phyloP scores from a whole-genome alignment of 768 basidiomycete genomes.

The Stropharia rugosoannulata region DNA sequence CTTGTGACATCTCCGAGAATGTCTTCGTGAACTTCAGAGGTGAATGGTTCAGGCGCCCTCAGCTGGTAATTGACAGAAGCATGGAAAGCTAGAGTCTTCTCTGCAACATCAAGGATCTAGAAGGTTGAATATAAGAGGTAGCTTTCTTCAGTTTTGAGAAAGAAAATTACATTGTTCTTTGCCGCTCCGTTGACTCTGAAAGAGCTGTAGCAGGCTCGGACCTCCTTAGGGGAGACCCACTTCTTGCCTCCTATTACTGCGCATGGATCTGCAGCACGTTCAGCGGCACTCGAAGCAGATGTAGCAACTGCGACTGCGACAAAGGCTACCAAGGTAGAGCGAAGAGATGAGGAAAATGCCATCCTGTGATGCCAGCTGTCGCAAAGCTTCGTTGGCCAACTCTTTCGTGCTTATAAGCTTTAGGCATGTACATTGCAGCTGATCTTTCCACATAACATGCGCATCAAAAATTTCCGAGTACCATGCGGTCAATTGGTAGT shows the following conservation, averaged over 20 bases:
- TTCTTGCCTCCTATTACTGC: slow-evolving; percentile 51
- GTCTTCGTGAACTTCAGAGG: slow-evolving; percentile 55
- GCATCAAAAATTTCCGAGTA: neutral
- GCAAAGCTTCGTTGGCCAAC: neutral
- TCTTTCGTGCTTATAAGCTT: neutral
- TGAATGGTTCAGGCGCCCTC: slow-evolving; percentile 50
- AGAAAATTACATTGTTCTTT: slow-evolving; percentile 46
- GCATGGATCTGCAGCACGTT: slow-evolving; percentile 42
- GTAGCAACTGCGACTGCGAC: slow-evolving; percentile 4
- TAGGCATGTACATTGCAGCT: neutral
- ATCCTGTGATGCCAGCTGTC: neutral
- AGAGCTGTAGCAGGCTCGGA: slow-evolving; percentile 52
- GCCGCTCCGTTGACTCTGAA: slow-evolving; percentile 46
- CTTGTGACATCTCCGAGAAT: slow-evolving; percentile 49
- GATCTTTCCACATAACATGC: neutral
- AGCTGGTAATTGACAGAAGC: slow-evolving; percentile 62
- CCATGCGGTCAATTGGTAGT: neutral
- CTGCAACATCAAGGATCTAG: slow-evolving; percentile 56
- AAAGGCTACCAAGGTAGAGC: neutral
- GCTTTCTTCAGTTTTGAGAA: neutral
- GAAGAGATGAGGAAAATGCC: neutral
- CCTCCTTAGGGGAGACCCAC: slow-evolving; percentile 53
- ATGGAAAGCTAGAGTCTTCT: slow-evolving; percentile 59
- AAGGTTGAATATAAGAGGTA: neutral
- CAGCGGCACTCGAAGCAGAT: neutral